Base-by-base conservation (phyloP, 257 asterid genomes). In the Ehretia macrophylla region DNA sequence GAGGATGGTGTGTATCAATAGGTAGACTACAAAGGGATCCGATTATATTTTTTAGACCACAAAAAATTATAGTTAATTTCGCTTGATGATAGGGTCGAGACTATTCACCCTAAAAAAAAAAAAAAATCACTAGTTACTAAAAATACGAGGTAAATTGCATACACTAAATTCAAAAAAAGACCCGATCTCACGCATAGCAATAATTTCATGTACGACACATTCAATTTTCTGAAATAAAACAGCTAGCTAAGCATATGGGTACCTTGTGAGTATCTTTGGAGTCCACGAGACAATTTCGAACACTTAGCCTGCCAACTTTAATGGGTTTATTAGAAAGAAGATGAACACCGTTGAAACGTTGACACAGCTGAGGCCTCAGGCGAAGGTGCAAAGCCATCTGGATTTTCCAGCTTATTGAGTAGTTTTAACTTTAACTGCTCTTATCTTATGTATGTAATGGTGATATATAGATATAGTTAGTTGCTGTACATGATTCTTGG, bases 241-340 rank as follows among this genome's bases (percentile, higher is more conserved):
- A 10, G 55, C 13, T 10, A 10, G 55, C 13, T 10, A 53, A 51
- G 17, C 5, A 45, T n/a, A 5, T 11, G 14, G 47, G 44, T 32
- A 66, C 75, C 75, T 65, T 74, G 32, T 65, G 70, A 2, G 72
- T 23, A 53, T 64, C 54, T 4, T 42, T 62, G 17, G 75, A 60
- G 32, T 65, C 64, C 37, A 67, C 8, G 5, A 14, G 37, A 47
- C 69, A 55, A 40, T 10, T 51, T 5, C 55, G 68, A 55, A 19
- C 10, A 40, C 37, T 32, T 48, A 54, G 13, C 4, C 46, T 51
- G 23, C 52, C 32, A 58, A 27, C 17, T 53, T 16, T 54, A 56
- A 17, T 60, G 63, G 66, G 60, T 17, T 23, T 60, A 5, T 11
- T 10, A 0, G 37, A 22, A 11, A 59, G 40, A 37, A 62, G 32